phyloP scores from a whole-genome alignment of 371 early-diverging fungal genomes.

The Fennellomyces sp. region DNA sequence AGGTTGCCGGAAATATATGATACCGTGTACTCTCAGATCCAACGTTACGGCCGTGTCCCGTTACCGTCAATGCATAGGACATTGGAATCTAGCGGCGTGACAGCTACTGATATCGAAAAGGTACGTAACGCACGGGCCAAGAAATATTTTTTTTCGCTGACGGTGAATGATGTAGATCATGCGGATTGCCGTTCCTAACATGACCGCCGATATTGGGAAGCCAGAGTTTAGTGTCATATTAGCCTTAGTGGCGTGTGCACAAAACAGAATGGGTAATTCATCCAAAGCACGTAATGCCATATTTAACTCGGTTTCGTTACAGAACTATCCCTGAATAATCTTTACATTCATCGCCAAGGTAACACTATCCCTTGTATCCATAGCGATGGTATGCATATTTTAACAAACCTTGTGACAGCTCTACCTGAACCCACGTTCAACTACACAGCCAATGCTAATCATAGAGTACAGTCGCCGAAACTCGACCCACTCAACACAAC shows the following conservation, averaged over 20 bases:
- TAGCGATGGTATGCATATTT: slow-evolving; percentile 1
- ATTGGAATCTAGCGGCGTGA: slow-evolving; percentile 49
- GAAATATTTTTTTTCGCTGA: neutral
- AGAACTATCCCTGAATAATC: slow-evolving; percentile 29
- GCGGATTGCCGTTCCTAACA: slow-evolving; percentile 50
- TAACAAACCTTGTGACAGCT: slow-evolving; percentile 9
- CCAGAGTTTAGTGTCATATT: slow-evolving; percentile 75
- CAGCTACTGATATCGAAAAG: slow-evolving; percentile 55
- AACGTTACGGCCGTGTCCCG: slow-evolving; percentile 54
- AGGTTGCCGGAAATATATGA: slow-evolving; percentile 60
- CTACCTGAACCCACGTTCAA: neutral
- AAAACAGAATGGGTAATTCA: slow-evolving; percentile 73
- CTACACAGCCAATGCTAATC: neutral
- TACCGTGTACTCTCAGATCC: slow-evolving; percentile 56
- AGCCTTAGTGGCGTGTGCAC: slow-evolving; percentile 75
- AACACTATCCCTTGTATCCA: slow-evolving; percentile 4
- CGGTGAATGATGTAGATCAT: slow-evolving; percentile 33
- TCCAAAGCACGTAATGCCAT: neutral
- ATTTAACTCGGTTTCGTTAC: slow-evolving; percentile 5
- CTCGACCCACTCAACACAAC: slow-evolving; percentile 6
- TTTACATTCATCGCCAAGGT: slow-evolving; percentile 23
- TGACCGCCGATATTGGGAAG: slow-evolving; percentile 57
- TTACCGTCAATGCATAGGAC: slow-evolving; percentile 54
- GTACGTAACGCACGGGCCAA: slow-evolving; percentile 35
- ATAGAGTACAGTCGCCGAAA: no score